A percentile compares a stretch with the other conserved stretches of the same genome.
Evolutionary conservation across 306 rosid species (phyloP).

Genomic region (Acmispon strigosus): DNA sequence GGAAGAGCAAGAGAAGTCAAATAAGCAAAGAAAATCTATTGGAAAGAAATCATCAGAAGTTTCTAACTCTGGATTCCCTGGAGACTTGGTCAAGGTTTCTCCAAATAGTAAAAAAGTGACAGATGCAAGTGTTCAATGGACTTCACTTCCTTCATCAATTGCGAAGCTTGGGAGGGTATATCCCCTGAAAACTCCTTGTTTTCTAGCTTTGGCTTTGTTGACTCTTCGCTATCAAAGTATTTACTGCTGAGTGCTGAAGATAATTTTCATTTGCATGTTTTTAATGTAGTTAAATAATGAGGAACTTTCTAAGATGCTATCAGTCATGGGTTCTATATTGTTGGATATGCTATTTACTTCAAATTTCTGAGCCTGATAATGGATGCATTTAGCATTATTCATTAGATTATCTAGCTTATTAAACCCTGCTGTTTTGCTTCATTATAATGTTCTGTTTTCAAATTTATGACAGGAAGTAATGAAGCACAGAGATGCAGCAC

Average conservation of each 20-base stretch:
- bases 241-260: not conserved
- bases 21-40: slow-evolving; percentile 41
- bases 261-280: not conserved
- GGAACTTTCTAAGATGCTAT: not conserved
- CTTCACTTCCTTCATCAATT: slow-evolving; percentile 77
- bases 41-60: slow-evolving; percentile 67
- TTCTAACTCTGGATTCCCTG: slow-evolving; percentile 50
- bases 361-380: not conserved
- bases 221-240: not conserved
- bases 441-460: slow-evolving; percentile 10
- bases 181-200: slow-evolving; percentile 3
- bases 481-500: slow-evolving; percentile 94
- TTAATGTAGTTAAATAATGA: not conserved
- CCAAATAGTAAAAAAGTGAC: slow-evolving; percentile 54
- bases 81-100: slow-evolving; percentile 71
- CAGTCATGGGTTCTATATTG: not conserved
- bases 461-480: slow-evolving; percentile 61
- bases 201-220: not conserved
- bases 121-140: slow-evolving; percentile 73
- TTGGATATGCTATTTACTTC: not conserved
- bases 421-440: not conserved
- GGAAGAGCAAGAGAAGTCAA: slow-evolving; percentile 52
- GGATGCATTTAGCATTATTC: not conserved
- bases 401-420: not conserved
- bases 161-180: slow-evolving; percentile 95